Base-by-base conservation (phyloP, 768 basidiomycete species). In the Serpula lacrymans region DNA sequence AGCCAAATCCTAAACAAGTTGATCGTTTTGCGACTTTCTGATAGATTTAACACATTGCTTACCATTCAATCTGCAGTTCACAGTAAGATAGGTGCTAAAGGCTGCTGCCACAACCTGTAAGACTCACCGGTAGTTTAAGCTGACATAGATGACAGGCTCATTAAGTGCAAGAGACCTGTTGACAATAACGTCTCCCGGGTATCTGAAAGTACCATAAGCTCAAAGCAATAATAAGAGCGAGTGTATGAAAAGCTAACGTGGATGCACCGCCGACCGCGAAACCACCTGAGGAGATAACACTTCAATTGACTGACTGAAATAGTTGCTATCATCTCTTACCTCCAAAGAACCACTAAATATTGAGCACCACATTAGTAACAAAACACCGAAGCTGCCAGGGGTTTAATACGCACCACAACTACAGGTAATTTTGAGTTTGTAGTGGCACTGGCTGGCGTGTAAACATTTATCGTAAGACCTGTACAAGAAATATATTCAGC, bases 111-210 rank as follows among this genome's bases (percentile, higher is more conserved):
- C n/a, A n/a, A n/a, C n/a, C 5, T 26, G 16, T 13, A 13, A 9
- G 25, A 23, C 3, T 34, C 10, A 41, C 49, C 52, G 49, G 37
- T 56, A 46, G 37, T 54, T 57, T 26, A 48, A 32, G 16, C 48
- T 50, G 4, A 54, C 49, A 33, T 51, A 51, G n/a, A 57, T 17
- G 13, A 53, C 22, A 7, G 55, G 55, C 9, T 41, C 37, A 11
- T 44, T 41, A n/a, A 57, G 38, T 12, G 16, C 27, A 32, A 48
- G 34, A 3, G 58, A 59, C 12, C 55, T 46, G 7, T 41, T 40
- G 11, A 59, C 47, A 16, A 54, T 39, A 11, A 34, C 37, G 1
- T 53, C 58, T 7, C 71, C 71, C 39, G 74, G 69, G 29, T 70
- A 70, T 23, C 71, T 72, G 36, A 9, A 3, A 20, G 45, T 4